phyloP scores from a whole-genome alignment of 164 flowering plant species.

The Tinospora cordifolia region DNA sequence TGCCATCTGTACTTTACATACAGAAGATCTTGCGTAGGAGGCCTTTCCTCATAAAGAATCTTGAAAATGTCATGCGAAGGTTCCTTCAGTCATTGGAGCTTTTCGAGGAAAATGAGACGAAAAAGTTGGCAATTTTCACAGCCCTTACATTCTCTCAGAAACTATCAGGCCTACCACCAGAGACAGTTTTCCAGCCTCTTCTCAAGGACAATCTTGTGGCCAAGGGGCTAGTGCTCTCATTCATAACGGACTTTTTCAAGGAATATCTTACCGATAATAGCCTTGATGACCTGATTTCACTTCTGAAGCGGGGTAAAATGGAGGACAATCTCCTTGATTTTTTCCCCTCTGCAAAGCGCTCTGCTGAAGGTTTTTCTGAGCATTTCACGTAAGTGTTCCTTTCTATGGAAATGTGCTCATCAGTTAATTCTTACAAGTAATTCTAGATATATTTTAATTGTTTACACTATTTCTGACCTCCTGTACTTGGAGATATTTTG shows the following conservation, averaged over 20 bases:
- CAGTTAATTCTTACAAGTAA: neutral
- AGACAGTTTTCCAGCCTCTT: constrained; percentile 91
- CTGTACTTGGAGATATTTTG: too few relatives aligned
- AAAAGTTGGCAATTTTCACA: constrained; percentile 91
- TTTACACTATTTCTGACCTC: neutral
- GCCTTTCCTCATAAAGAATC: constrained; percentile 94
- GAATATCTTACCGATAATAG: constrained; percentile 89
- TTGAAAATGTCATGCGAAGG: constrained; percentile 94
- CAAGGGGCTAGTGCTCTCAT: constrained; percentile 89
- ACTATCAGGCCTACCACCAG: constrained; percentile 93
- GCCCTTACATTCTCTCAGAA: constrained; percentile 98
- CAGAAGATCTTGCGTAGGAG: constrained; percentile 82
- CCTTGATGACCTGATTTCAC: constrained; percentile 83
- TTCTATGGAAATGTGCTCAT: neutral
- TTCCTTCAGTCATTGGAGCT: constrained; percentile 95
- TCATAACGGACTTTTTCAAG: constrained; percentile 88
- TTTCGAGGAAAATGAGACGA: constrained; percentile 93
- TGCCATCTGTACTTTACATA: constrained; percentile 84
- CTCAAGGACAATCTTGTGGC: constrained; percentile 93
- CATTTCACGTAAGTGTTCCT: constrained; percentile 75
- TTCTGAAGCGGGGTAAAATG: constrained; percentile 87
- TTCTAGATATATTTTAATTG: neutral
- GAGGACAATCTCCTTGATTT: constrained; percentile 85
- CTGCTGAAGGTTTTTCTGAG: constrained; percentile 82
- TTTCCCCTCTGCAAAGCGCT: constrained; percentile 76